Evolutionary conservation across 2,329 filamentous ascomycete species (phyloP).

Genomic region (Tricladium varicosporioides): DNA sequence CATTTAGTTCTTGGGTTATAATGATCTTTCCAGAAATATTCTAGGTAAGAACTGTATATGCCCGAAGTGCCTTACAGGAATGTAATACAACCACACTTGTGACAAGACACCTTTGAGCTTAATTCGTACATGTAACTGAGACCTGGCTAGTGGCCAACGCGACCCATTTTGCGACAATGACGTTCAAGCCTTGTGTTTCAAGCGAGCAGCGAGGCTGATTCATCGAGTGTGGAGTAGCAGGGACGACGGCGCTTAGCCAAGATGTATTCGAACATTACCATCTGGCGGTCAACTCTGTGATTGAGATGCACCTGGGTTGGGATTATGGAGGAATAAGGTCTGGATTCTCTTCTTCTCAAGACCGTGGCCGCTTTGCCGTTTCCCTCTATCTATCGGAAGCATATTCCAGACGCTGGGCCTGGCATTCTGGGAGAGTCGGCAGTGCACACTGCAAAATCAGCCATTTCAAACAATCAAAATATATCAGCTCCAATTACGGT

Average conservation of each 20-base stretch:
- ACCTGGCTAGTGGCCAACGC: background rate
- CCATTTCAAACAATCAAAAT: background rate
- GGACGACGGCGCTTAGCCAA: background rate
- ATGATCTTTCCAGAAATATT: background rate
- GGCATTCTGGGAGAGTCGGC: background rate
- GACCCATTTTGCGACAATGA: background rate
- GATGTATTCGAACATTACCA: background rate
- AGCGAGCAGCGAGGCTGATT: conserved; percentile 1
- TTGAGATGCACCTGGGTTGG: no score
- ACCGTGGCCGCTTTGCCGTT: background rate
- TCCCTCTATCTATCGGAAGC: background rate
- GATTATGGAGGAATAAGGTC: no score
- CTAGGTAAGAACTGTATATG: no score
- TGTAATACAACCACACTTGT: background rate
- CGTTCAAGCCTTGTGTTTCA: background rate
- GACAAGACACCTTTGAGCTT: background rate
- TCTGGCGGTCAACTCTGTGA: no score
- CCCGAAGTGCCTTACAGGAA: background rate
- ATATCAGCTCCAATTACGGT: background rate
- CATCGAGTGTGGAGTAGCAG: background rate
- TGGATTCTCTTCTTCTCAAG: background rate
- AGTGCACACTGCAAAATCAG: background rate
- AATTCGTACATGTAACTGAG: background rate
- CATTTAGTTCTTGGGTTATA: background rate
- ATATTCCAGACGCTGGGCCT: background rate